These are phyloP conservation scores for Petunia axillaris DNA, from an alignment of 257 asterid genomes.

Conservation along the genomic window DNA sequence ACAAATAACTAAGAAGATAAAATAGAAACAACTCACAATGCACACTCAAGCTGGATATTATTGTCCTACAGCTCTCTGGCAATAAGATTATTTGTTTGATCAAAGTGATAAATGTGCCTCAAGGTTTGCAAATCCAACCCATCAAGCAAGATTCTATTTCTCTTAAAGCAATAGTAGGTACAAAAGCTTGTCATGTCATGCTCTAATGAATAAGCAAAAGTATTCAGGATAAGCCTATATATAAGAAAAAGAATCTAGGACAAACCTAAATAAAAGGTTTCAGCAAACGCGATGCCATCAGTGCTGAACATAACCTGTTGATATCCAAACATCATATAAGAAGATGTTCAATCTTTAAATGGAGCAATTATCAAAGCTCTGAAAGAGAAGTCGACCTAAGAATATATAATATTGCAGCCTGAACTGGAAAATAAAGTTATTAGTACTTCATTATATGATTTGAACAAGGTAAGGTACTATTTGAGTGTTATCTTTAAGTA, in stretches of 20 bases:
- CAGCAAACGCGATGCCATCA: constrained; percentile 83
- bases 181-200: not conserved
- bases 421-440: not conserved
- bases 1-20: constrained; percentile 21
- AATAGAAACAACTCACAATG: not conserved
- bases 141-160: not conserved
- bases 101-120: not conserved
- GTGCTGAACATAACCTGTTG: constrained; percentile 97
- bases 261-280: constrained; percentile 82
- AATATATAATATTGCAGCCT: not conserved
- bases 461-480: not conserved
- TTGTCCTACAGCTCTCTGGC: not conserved
- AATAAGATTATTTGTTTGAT: not conserved
- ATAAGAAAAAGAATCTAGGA: constrained; percentile 17
- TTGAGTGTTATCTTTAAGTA: constrained; percentile 18
- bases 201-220: constrained; percentile 7
- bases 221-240: constrained; percentile 48
- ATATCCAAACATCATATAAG: constrained; percentile 9
- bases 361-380: not conserved
- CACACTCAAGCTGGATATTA: not conserved
- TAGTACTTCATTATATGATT: not conserved
- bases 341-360: not conserved
- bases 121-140: not conserved
- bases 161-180: not conserved
- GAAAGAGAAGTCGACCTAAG: not conserved